Base-by-base conservation (phyloP, 2,329 filamentous ascomycete genomes). In the Colletotrichum gigasporum region DNA sequence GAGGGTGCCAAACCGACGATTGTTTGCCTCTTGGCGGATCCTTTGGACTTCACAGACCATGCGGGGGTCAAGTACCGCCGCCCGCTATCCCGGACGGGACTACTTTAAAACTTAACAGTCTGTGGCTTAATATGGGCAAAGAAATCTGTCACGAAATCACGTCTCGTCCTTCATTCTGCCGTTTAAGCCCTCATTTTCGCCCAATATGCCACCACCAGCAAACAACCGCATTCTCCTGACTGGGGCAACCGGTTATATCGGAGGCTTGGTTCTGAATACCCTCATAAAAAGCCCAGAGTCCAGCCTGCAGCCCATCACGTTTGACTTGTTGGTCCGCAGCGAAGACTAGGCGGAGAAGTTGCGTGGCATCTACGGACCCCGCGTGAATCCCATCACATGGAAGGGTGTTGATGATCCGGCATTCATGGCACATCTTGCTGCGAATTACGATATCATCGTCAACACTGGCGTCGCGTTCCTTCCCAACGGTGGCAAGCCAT, bases 211-310 rank as follows among this genome's bases (percentile, higher is more conserved):
- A 16, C n/a, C 35, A 16, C n/a, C 12, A 6, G 35, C 41, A 11
- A 35, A 11, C 28, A 45, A 39, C 41, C 32, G 28, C 20, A 64
- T 68, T 24, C 66, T 68, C 44, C 47, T 68, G 24, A 67, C 66
- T 8, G 66, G 66, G 16, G 63, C 66, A 22, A 68, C 66, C 5
- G 66, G 66, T 22, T 68, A 64, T 30, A 53, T 67, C 3, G 63
- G 66, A 41, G 66, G 66, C 41, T 62, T 59, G 3, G 35, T 66
- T 32, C 47, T 68, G 18, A 51, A 66, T 47, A 32, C 35, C 30
- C 54, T 68, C 51, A 45, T 68, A 55, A 66, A 58, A 18, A 42
- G 35, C 28, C 18, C 52, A 14, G 60, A 61, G 9, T 34, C 60
- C 6, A 47, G 51, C 39, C 26, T 67, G 39, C 30, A 48, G 12